Conservation (phyloP, 1,284 basidiomycete species). For the Puccinia novopanici region DNA sequence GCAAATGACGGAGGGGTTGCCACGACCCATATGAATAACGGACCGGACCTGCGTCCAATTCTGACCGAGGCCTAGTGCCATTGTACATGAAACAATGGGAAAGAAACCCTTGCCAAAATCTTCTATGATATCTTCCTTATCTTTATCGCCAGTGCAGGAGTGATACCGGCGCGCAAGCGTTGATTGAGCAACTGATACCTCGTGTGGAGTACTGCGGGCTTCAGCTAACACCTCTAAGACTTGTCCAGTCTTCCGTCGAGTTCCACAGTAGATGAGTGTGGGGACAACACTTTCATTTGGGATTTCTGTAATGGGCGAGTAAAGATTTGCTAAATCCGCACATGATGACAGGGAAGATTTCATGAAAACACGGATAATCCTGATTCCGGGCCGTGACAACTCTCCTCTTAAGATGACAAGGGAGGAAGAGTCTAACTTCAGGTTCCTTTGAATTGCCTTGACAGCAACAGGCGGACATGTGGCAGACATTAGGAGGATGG, state of each 20-base stretch:
- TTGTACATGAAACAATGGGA: neutral
- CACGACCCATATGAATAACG: neutral
- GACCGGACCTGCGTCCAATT: neutral
- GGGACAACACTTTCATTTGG: neutral
- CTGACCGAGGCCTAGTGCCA: too few relatives aligned
- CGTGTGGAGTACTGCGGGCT: neutral
- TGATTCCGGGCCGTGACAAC: neutral
- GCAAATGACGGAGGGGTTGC: slow-evolving; percentile 1
- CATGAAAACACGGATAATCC: neutral
- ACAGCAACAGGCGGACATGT: neutral
- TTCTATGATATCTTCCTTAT: neutral
- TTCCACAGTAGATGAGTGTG: neutral
- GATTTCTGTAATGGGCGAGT: neutral
- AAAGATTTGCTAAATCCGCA: neutral
- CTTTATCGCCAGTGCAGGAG: too few relatives aligned
- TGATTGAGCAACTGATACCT: neutral
- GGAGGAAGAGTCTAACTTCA: neutral
- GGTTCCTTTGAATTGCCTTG: neutral
- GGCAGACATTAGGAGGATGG: neutral
- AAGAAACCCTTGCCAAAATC: neutral
- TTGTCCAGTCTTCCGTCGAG: neutral
- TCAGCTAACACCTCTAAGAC: neutral
- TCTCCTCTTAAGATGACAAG: neutral
- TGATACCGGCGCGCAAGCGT: neutral
- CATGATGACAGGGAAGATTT: neutral